Base-by-base conservation (phyloP, 2,329 filamentous ascomycete genomes). In the Lojkania enalia region DNA sequence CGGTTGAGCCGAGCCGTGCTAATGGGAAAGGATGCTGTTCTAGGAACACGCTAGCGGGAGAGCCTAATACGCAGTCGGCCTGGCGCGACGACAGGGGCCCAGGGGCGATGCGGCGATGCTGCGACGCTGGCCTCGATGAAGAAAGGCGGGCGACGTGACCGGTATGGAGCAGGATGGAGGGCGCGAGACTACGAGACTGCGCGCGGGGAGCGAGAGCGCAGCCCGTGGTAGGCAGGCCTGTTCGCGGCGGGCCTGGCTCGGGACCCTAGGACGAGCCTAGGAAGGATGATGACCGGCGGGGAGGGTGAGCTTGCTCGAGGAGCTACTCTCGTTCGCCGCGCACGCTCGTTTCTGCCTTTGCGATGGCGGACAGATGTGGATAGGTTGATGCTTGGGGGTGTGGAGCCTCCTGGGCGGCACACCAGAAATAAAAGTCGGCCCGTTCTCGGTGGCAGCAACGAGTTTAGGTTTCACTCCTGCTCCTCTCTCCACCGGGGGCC, bases 1-100 rank as follows among this genome's bases (percentile, higher is more conserved):
- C 56, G 63, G 60, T 64, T 64, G 59, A 59, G 56, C 63, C 65
- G 66, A 65, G 61, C 64, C 61, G 60, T 57, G 51, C 39, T 57
- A 43, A 63, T 67, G 64, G 63, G 54, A 60, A 52, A 40, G 50
- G 49, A 25, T 53, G 52, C 52, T 59, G 59, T 48, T 57, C 54
- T 61, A 49, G 63, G 57, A 53, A 39, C 50, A 46, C 48, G 49
- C 49, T 45, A 49, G 45, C 32, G n/a, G 12, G 16, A 29, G 35
- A 15, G 33, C 35, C 57, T 59, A 59, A 49, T 41, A 48, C 52
- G 37, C 32, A 46, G 47, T 40, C 31, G 57, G 63, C 38, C 39
- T 61, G 63, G 57, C 56, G 61, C 45, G 42, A 53, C 42, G 48
- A 31, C 39, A 46, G 33, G 37, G n/a, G 39, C 36, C 44, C 36